Base-by-base conservation (phyloP, 2,329 filamentous ascomycete species). In the Rachicladosporium sp. region DNA sequence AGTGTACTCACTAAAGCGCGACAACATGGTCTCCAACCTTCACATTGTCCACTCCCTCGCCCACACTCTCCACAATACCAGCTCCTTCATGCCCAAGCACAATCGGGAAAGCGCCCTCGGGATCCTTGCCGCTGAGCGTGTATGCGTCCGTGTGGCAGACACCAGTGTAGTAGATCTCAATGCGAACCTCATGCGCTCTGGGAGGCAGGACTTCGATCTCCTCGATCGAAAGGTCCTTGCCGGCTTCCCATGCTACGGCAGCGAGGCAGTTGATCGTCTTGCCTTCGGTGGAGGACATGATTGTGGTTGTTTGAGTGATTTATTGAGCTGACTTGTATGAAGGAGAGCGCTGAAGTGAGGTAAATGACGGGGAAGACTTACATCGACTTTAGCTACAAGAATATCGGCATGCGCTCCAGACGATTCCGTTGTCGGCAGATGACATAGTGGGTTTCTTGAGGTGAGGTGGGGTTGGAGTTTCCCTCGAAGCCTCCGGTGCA, bases 121-220 rank as follows among this genome's bases (percentile, higher is more conserved):
- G 89, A 58, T 98, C 91, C 70, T 95, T 96, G 50, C 91, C 91
- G 39, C 85, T 93, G 47, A 93, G 76, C 41, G 85, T 93, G 74
- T 58, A 58, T 57, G 91, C 86, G 73, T 93, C 86, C 82, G 89
- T 98, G 70, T 98, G 91, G 73, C 91, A 98, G 61, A 98, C 91
- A 66, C 91, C 91, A 39, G 91, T 98, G 72, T 95, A 93, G 73
- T 89, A 81, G 62, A 96, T 85, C 71, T 96, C 70, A 60, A 98
- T 94, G 56, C 91, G 85, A 59, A 98, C 91, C 70, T 98, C 91
- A 67, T 93, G 77, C 46, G 89, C 88, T 66, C 74, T 79, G 44
- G 91, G 91, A 47, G 89, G 82, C 38, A 73, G 77, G 50, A 98
- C 91, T 68, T 96, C 88, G 55, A 98, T 73, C 52, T 93, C 85